phyloP scores from a whole-genome alignment of 2,329 filamentous ascomycete species.

The Magnaporthales sp. region DNA sequence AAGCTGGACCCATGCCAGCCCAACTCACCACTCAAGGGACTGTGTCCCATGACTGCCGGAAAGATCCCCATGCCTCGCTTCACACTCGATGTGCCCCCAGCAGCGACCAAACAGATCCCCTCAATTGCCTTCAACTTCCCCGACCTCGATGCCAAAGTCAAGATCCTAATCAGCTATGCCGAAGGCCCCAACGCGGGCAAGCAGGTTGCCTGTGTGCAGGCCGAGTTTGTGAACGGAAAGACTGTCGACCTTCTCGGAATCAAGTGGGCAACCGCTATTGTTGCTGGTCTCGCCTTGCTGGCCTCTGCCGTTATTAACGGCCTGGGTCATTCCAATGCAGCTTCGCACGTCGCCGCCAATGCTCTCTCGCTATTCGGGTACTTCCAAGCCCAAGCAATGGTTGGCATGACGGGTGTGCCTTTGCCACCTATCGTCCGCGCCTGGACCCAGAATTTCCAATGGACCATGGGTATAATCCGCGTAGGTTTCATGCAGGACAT shows the following conservation, averaged over 20 bases:
- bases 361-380: slow-evolving; percentile 77
- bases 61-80: slow-evolving; percentile 42
- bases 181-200: slow-evolving; percentile 32
- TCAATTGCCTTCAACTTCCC: slow-evolving; percentile 74
- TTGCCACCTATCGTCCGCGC: slow-evolving; percentile 73
- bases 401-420: slow-evolving; percentile 66
- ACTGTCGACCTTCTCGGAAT: slow-evolving; percentile 75
- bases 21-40: slow-evolving; percentile 44
- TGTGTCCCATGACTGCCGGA: slow-evolving; percentile 76
- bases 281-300: slow-evolving; percentile 66
- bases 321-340: slow-evolving; percentile 77
- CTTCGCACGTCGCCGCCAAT: slow-evolving; percentile 78
- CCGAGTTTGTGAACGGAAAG: slow-evolving; percentile 72
- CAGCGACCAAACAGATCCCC: slow-evolving; percentile 56
- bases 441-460: slow-evolving; percentile 89
- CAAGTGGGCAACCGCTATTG: slow-evolving; percentile 71
- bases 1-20: slow-evolving; percentile 61
- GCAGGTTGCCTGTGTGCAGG: slow-evolving; percentile 70
- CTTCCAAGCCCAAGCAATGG: slow-evolving; percentile 79
- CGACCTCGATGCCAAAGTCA: slow-evolving; percentile 71
- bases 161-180: slow-evolving; percentile 62
- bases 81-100: slow-evolving; percentile 38
- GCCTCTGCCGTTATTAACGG: slow-evolving; percentile 76
- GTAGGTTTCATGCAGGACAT: slow-evolving; percentile 70
- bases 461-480: slow-evolving; percentile 84